Conservation (phyloP, 306 rosid genomes). For the Glycine latifolia region DNA sequence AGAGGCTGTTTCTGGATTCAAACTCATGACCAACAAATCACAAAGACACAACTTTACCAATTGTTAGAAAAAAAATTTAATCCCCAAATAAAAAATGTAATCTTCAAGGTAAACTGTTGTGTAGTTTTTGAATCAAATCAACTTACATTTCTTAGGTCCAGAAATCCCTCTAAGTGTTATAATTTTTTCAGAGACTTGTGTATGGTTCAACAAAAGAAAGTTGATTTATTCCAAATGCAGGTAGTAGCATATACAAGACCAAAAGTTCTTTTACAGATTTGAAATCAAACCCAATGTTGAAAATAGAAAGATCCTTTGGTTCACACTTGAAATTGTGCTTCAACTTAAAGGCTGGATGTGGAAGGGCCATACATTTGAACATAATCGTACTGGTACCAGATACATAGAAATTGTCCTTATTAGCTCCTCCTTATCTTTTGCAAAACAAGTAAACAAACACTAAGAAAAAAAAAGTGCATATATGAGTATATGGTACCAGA, state of each 20-base stretch:
- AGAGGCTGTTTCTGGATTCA: no score
- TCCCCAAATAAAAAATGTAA: not conserved
- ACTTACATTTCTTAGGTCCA: slow-evolving; percentile 8
- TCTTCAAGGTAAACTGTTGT: slow-evolving; percentile 11
- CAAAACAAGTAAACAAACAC: slow-evolving; percentile 19
- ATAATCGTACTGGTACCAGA: not conserved
- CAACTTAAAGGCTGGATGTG: not conserved
- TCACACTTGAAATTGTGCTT: not conserved
- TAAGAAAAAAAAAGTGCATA: not conserved
- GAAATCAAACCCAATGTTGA: not conserved
- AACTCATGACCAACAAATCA: no score
- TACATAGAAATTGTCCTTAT: slow-evolving; percentile 17
- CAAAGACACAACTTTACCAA: no score
- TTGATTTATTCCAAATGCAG: no score
- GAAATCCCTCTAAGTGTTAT: not conserved
- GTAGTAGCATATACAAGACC: not conserved
- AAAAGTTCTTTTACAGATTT: not conserved
- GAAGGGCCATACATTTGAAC: slow-evolving; percentile 15
- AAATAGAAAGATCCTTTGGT: not conserved
- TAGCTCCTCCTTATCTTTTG: slow-evolving; percentile 13
- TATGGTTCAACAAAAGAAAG: no score
- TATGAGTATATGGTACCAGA: not conserved
- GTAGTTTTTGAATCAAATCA: slow-evolving; percentile 29
- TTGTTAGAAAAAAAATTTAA: not conserved
- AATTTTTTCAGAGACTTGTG: no score